Conservation (phyloP, 192 early-diverging fungal genomes). For the Coemansia sp. region DNA sequence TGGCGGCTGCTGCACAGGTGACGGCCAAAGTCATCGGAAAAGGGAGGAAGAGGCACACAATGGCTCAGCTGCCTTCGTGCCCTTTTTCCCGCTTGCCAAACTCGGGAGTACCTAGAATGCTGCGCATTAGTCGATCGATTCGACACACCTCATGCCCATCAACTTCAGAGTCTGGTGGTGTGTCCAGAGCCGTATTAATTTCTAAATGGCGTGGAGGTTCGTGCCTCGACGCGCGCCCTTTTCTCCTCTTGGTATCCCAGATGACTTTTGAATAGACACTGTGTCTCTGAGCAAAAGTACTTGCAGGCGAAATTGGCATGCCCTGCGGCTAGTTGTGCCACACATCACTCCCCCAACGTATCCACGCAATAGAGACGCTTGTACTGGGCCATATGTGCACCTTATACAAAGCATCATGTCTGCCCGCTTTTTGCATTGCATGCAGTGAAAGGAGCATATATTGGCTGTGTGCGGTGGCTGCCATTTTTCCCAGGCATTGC, state of each 20-base stretch:
- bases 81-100: slow-evolving; percentile 1
- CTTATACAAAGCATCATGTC: background rate
- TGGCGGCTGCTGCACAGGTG: slow-evolving; percentile 7
- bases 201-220: background rate
- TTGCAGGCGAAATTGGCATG: background rate
- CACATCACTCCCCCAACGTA: background rate
- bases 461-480: background rate
- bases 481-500: background rate
- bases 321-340: background rate
- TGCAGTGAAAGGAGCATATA: background rate
- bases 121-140: slow-evolving; percentile 7
- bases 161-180: background rate
- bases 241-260: background rate
- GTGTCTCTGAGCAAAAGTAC: background rate
- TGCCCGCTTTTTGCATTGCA: background rate
- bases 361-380: background rate
- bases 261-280: background rate
- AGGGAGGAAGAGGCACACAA: slow-evolving; percentile 1
- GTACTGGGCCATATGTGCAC: too few species aligned
- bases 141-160: background rate
- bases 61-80: background rate
- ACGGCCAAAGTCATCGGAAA: background rate
- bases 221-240: background rate
- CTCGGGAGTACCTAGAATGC: slow-evolving; percentile 2
- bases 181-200: slow-evolving; percentile 10